phyloP scores from a whole-genome alignment of 192 early-diverging fungal genomes.

The Pilaira anomala region DNA sequence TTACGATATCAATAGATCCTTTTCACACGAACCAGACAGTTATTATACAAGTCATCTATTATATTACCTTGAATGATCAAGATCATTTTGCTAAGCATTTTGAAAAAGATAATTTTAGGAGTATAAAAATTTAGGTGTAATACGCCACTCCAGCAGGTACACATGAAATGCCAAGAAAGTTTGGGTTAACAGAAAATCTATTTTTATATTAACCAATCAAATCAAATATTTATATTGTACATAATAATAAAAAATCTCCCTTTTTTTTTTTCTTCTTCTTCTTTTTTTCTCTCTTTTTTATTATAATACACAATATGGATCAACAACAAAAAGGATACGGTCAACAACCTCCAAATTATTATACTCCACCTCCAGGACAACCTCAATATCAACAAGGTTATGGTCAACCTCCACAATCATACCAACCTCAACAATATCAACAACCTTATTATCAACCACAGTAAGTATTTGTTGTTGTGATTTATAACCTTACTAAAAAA shows the following conservation, averaged over 20 bases:
- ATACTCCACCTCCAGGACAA: constrained; percentile 12
- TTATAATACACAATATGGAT: not conserved
- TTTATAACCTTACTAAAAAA: not conserved
- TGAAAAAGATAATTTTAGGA: too few relatives aligned
- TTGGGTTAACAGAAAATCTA: too few relatives aligned
- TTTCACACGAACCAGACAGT: too few relatives aligned
- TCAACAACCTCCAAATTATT: constrained; percentile 6
- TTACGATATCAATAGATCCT: too few relatives aligned
- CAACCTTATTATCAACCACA: constrained; percentile 24
- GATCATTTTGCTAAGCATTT: too few relatives aligned
- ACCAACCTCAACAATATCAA: constrained; percentile 19
- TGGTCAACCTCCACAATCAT: constrained; percentile 8
- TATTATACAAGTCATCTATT: too few relatives aligned
- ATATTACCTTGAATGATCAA: too few relatives aligned
- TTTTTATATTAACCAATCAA: not conserved
- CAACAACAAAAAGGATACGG: constrained; percentile 11
- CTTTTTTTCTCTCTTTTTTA: not conserved
- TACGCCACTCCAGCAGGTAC: too few relatives aligned
- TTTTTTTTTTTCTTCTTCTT: not conserved
- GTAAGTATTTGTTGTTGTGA: too few relatives aligned
- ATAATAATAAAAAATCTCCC: not conserved
- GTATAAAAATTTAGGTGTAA: too few relatives aligned
- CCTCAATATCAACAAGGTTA: constrained; percentile 12
- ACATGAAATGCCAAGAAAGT: too few relatives aligned
- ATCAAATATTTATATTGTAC: not conserved